Base-by-base conservation (phyloP, 2,329 filamentous ascomycete genomes). In the Microcyclosporella mali region DNA sequence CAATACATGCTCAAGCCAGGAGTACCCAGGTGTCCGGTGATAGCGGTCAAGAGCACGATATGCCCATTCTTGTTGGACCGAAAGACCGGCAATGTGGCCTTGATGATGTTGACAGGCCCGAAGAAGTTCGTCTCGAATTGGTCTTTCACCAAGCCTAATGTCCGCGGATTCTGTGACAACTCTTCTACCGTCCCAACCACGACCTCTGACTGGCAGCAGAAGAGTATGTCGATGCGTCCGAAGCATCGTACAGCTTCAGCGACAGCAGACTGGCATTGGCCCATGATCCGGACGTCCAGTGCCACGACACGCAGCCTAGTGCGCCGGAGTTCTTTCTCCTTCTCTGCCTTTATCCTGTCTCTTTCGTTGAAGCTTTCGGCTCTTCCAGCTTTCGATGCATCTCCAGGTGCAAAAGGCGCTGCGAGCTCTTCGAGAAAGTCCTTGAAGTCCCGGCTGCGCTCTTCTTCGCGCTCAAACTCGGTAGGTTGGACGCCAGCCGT, bases 61-160 rank as follows among this genome's bases (percentile, higher is more conserved):
- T 98, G 92, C 0, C 92, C 92, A 7, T 83, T 88, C 55, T 84
- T 82, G 59, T 89, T 84, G 47, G 75, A 73, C 33, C 92, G 78
- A 64, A 97, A 82, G 41, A 82, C 75, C 1, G 90, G 88, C 16
- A 98, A 73, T 1, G 82, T 75, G 11, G 89, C 85, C 64, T 92
- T 94, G 70, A 97, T 94, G 62, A 94, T 87, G 67, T 97, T 97
- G 64, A 97, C 84, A 45, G 94, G 88, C 1, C 87, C 88, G 65
- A 97, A 97, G 72, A 94, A 97, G 57, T 94, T 88, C 50, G 81
- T 82, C 65, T 97, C 90, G 63, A 97, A 95, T 63, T 95, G 90
- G 59, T 94, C 86, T 48, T 85, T 80, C 28, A 94, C 83, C 14
- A 95, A 76, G 45, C 83, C 88, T 54, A 83, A 77, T 1, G 87